Conservation (phyloP, 345 rosid genomes). For the Gossypium raimondii region DNA sequence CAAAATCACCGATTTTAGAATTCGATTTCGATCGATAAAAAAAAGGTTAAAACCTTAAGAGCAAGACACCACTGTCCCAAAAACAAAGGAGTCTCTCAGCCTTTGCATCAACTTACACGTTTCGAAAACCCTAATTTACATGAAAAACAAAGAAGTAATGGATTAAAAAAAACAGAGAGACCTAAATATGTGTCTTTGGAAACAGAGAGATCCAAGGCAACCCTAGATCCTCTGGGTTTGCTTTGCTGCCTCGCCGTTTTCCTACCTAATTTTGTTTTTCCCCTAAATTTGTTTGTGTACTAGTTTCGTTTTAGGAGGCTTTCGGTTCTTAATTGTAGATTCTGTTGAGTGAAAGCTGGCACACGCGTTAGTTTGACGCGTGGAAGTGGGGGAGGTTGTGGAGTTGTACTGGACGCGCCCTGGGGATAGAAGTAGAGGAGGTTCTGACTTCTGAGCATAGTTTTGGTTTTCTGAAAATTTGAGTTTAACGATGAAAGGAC, state of each 20-base stretch:
- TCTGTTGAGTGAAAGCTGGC: background rate
- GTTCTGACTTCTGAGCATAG: too few relatives aligned
- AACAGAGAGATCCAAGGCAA: slow-evolving; percentile 44
- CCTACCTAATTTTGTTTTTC: background rate
- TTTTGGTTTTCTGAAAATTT: too few relatives aligned
- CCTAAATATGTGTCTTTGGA: background rate
- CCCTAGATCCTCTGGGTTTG: slow-evolving; percentile 58
- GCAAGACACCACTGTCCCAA: slow-evolving; percentile 7
- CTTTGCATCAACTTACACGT: slow-evolving; percentile 17
- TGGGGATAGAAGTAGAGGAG: too few relatives aligned
- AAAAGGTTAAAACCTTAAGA: slow-evolving; percentile 21
- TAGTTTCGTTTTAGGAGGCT: background rate
- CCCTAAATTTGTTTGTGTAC: background rate
- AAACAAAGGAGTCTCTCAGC: background rate
- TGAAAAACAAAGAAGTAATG: background rate
- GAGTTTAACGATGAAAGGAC: too few relatives aligned
- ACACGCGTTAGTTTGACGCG: slow-evolving; percentile 10
- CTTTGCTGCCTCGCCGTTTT: slow-evolving; percentile 12
- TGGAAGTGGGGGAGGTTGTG: background rate
- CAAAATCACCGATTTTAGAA: slow-evolving; percentile 13
- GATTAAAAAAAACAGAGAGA: background rate
- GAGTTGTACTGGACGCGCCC: slow-evolving; percentile 21
- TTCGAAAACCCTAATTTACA: slow-evolving; percentile 26
- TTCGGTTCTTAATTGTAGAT: background rate
- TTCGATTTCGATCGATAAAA: slow-evolving; percentile 6